Evolutionary conservation across 805 yeast genomes (phyloP), one percentile per base, ranked within the genome.

Genomic region (Yamadazyma endophytica): DNA sequence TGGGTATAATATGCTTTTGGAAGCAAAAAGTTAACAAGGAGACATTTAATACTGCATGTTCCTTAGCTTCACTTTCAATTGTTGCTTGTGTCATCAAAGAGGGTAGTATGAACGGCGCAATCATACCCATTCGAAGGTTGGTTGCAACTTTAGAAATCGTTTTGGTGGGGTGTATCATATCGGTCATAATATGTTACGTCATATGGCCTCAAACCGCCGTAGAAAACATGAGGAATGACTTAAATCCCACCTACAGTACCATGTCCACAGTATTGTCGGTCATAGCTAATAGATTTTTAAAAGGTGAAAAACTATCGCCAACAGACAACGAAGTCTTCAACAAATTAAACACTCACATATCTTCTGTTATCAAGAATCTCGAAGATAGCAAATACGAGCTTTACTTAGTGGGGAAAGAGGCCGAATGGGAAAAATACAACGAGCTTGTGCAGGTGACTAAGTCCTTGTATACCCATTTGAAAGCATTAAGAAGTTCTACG

Each of bases 31-130:
- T 84, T 32, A 70, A 73, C 44, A 75, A 73, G 46, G 79, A 73
- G 13, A 80, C 83, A 0, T 85, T 84, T 56, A 82, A 82, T 44
- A 83, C 90, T 9, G 90, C 95, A 0, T 82, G 92, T 46, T 77
- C 88, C 0, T 58, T 84, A 28, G 84, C 89, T 2, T 76, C 84
- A 6, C 82, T 84, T 31, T 71, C 82, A 3, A 58, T 84, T 15
- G 77, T 84, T 3, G 72, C 87, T 0, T 78, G 84, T 36, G 68
- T 85, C 35, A 75, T 83, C 11, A 79, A 81, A 48, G 94, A 85
- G 46, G 89, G 87, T 9, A 74, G 79, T 26, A 59, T 70, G 29
- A 79, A 78, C 46, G 66, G 74, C 1, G 77, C 79, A 11, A 51
- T 52, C 6, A 64, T 84, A 9, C 84, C 89, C 0, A 50, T 76